Evolutionary conservation across 495 filamentous ascomycete species (phyloP).

Genomic region (Xylaria castorea): DNA sequence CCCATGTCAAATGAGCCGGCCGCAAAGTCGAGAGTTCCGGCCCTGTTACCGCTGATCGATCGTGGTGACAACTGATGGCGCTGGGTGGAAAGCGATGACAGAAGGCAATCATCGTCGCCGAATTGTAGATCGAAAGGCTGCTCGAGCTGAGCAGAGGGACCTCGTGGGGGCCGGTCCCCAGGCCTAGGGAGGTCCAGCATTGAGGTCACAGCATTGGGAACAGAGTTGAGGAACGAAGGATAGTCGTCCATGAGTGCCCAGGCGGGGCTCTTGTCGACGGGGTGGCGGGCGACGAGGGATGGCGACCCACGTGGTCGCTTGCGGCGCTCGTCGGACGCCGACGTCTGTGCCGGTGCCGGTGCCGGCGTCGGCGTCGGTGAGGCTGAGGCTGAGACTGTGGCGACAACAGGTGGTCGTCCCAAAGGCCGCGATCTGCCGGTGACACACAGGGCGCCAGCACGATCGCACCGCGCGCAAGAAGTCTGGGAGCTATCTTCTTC

Average conservation of each 20-base stretch:
- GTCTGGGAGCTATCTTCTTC: neutral
- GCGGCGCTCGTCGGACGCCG: neutral
- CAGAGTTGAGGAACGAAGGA: neutral
- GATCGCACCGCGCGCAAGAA: neutral
- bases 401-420: neutral
- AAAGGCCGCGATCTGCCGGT: neutral
- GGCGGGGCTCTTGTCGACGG: neutral
- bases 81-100: neutral
- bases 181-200: neutral
- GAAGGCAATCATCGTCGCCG: neutral
- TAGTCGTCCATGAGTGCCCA: neutral
- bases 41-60: neutral
- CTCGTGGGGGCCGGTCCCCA: neutral
- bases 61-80: neutral
- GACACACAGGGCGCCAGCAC: neutral
- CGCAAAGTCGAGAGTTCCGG: neutral
- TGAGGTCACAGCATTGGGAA: neutral
- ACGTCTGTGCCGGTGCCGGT: neutral
- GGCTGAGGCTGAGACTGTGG: neutral
- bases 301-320: neutral
- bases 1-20: neutral
- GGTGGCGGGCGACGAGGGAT: neutral
- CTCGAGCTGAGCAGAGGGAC: neutral
- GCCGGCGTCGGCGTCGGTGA: neutral
- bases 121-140: neutral